phyloP scores from a whole-genome alignment of 106 monocot genomes.

The Apostasia ramifera region DNA sequence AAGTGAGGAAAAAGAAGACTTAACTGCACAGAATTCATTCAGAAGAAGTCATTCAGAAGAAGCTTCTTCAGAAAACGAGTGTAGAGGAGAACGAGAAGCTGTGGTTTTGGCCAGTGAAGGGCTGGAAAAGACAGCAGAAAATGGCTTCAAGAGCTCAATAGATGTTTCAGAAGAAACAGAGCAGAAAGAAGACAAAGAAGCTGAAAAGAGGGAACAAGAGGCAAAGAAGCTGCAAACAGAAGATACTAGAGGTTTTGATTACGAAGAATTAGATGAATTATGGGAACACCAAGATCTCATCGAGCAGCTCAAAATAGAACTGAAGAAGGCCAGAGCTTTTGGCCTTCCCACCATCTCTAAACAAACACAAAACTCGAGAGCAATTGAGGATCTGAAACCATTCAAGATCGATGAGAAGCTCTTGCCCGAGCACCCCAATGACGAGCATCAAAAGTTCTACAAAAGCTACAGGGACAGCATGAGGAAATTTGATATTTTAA shows the following conservation, averaged over 20 bases:
- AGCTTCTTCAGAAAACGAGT: not conserved
- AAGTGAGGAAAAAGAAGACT: not conserved
- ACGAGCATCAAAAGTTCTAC: constrained; percentile 71
- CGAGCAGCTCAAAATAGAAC: constrained; percentile 69
- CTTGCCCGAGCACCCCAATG: constrained; percentile 54
- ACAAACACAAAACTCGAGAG: constrained; percentile 53
- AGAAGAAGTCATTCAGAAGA: not conserved
- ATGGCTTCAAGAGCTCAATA: not conserved
- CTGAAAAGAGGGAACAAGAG: not conserved
- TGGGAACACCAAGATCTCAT: constrained; percentile 92
- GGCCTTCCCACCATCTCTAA: constrained; percentile 80
- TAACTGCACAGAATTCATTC: too few relatives aligned
- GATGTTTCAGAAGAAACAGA: not conserved
- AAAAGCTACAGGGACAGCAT: constrained; percentile 77
- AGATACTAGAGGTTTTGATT: constrained; percentile 4
- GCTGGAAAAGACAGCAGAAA: not conserved
- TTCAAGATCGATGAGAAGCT: constrained; percentile 47
- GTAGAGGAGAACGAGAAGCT: not conserved
- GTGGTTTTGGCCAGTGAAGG: not conserved
- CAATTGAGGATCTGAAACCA: constrained; percentile 33
- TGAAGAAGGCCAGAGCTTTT: constrained; percentile 42
- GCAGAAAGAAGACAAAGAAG: not conserved
- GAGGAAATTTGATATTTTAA: constrained; percentile 82
- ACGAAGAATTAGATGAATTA: constrained; percentile 61
- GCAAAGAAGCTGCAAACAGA: constrained; percentile 4